Base-by-base conservation (phyloP, 805 yeast species). In the Schwanniomyces yamadae region DNA sequence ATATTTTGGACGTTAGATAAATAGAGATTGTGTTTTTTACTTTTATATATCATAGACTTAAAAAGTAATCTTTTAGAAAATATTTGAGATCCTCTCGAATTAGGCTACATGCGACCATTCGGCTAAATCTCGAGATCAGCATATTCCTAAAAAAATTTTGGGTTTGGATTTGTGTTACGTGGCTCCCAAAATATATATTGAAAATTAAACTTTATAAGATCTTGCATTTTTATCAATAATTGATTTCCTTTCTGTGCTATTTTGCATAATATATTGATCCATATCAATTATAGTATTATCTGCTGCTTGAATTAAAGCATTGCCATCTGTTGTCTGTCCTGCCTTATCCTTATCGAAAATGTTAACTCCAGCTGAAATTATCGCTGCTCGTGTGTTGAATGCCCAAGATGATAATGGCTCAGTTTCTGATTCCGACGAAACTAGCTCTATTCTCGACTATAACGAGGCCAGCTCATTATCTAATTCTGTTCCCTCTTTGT, bases 321-420 rank as follows among this genome's bases (percentile, higher is more conserved):
- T 45, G 54, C 47, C 52, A 41, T 37, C 34, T 38, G 35, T 35
- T 37, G 28, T 28, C 23, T 34, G 25, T 34, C 34, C 41, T 39
- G 39, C 18, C 18, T 30, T 26, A 26, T 22, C 29, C 35, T 20
- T 20, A 36, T 44, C 40, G 33, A 41, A 40, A 12, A 68, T 68
- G 72, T 56, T 68, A 25, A 68, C 73, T 42, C 74, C 74, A 39
- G 74, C 74, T 46, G 74, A 68, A 54, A 68, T 68, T 42, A 68
- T 68, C 44, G 74, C 74, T 41, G 73, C 74, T 39, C 70, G 74
- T 55, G 48, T 40, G 30, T 36, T 45, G 16, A 44, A 45, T 31
- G 38, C 36, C 14, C n/a, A 11, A 12, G 29, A 28, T 8, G 37
- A 36, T 5, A 29, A 21, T 9, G 23, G 16, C n/a, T 21, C 22